Conservation (phyloP, 1,284 basidiomycete genomes). For the Ceratobasidium sp. region DNA sequence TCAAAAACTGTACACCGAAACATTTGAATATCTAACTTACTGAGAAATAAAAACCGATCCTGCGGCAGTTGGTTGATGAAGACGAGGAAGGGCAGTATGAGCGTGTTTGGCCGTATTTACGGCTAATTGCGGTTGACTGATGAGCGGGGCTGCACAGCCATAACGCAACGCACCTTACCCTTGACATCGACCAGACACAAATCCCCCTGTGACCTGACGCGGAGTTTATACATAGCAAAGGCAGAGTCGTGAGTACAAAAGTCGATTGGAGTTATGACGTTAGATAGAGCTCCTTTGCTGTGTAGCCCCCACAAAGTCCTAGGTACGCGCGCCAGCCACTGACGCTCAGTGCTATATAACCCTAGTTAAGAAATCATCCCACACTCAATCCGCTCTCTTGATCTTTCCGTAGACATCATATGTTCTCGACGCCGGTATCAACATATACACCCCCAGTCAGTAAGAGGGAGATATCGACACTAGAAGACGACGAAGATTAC, state of each 20-base stretch:
- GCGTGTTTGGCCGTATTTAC: conserved; percentile 7
- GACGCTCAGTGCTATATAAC: too few species aligned
- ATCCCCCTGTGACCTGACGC: neutral
- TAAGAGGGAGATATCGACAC: conserved; percentile 39
- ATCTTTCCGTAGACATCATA: conserved; percentile 7
- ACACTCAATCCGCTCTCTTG: conserved; percentile 7
- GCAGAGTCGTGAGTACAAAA: neutral
- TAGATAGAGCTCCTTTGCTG: neutral
- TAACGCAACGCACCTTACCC: neutral
- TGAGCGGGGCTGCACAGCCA: neutral
- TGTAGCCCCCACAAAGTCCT: neutral
- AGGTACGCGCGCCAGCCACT: neutral
- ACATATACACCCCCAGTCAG: neutral
- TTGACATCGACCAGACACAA: neutral
- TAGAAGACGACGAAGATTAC: conserved; percentile 45
- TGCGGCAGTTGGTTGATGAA: conserved; percentile 8
- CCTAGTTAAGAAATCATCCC: neutral
- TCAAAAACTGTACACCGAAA: neutral
- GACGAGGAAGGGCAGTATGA: neutral
- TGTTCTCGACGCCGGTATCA: conserved; percentile 18
- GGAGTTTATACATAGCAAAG: neutral
- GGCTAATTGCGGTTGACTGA: too few species aligned
- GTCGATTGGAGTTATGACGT: neutral
- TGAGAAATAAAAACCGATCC: conserved; percentile 24
- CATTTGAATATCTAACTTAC: neutral